Base-by-base conservation (phyloP, 2,329 filamentous ascomycete species). In the Talaromyces sp. region DNA sequence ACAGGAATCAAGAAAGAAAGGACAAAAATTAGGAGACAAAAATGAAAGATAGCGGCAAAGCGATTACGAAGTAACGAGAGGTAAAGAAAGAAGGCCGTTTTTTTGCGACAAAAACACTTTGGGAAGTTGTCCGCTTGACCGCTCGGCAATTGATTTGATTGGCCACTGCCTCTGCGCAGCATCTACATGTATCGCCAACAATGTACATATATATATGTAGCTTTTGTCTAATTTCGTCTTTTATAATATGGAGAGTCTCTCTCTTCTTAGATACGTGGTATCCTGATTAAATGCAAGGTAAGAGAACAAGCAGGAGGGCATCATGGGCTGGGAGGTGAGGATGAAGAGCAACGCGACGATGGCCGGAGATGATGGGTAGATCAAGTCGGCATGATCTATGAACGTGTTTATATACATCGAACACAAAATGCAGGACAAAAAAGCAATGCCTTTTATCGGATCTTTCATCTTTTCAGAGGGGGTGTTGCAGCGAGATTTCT, bases 71-170 rank as follows among this genome's bases (percentile, higher is more conserved):
- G 61, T 39, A 33, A 64, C 35, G 35, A 27, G 31, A 56, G 49
- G n/a, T 22, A 47, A 5, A 22, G 49, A 57, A 37, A 24, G 49
- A 45, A 31, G 45, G 56, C 14, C 22, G 56, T 13, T n/a, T 43
- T 41, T 63, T 63, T 63, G 61, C 61, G 61, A 63, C 61, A 63
- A 27, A 47, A 27, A 41, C 49, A 47, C 50, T 33, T 41, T 41
- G 47, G 49, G 60, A 54, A 62, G 49, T 50, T 56, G 52, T 56
- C 45, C 39, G 50, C 56, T 47, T 45, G 60, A 61, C 59, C 59
- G 60, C 60, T 62, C 61, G 61, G 61, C 61, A 63, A 63, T 57
- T 27, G 31, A 63, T 63, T 22, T 63, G 50, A 63, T 63, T 63
- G 61, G 61, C n/a, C 14, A 11, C 33, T 14, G n/a, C 33, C 3